Base-by-base conservation (phyloP, 768 basidiomycete genomes). In the Gloeopeniophorella convolvens region DNA sequence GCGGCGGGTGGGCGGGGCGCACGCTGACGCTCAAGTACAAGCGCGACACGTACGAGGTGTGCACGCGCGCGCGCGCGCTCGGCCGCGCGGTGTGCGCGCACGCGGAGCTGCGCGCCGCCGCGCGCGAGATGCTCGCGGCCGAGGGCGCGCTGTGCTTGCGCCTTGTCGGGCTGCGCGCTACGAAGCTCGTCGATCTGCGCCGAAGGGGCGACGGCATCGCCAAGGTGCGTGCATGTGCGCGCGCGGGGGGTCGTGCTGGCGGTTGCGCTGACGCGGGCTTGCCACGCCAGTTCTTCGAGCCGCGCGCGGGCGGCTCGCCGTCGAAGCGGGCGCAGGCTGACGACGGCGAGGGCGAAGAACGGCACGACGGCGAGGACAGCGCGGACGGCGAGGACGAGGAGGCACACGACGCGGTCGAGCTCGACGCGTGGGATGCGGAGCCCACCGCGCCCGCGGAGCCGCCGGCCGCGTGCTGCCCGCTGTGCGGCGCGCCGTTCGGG, bases 11-110 rank as follows among this genome's bases (percentile, higher is more conserved):
- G 83, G 76, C 81, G 6, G 95, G 91, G 7, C 80, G 84, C 57
- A 96, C 91, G 0, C 74, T 98, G 27, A 95, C 90, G 0, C 73
- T 98, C 42, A 96, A 95, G 65, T 93, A 84, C 65, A 99, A 99
- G 69, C 75, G 90, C 28, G 85, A 94, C 62, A 92, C 83, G 1
- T 97, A 83, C 65, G 81, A 95, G 73, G 84, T 85, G 1, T 85
- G 85, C 60, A 90, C 89, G 13, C 81, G 93, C 27, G 87, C 93
- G 4, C 85, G 83, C 63, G 89, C 90, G 1, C 78, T 84, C 33
- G 72, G 80, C 56, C 79, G 79, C 41, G 92, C 80, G 76, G 77
- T 92, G n/a, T 78, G 68, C 18, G 73, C 75, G 15, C 86, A 77
- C 58, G 82, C 85, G 39, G 89, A 94, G 43, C 71, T 94, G 11